Evolutionary conservation across 2,329 filamentous ascomycete genomes (phyloP).

Genomic region (Chaetothyriales sp.): DNA sequence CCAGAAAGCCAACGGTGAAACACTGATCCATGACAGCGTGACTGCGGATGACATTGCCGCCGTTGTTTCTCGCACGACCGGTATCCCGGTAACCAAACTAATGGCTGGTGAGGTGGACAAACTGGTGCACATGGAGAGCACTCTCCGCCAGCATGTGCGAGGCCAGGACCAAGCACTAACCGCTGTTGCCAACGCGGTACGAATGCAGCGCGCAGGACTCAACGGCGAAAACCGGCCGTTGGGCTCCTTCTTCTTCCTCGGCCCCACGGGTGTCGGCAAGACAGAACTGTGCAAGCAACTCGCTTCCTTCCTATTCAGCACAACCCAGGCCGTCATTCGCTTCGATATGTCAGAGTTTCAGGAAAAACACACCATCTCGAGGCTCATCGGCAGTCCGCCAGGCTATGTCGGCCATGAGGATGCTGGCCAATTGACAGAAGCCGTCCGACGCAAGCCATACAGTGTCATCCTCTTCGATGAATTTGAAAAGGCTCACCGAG

Average conservation of each 20-base stretch:
- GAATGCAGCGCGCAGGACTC: slow-evolving; percentile 81
- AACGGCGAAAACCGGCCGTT: slow-evolving; percentile 83
- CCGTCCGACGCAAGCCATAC: slow-evolving; percentile 86
- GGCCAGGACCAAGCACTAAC: slow-evolving; percentile 89
- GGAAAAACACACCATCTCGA: slow-evolving; percentile 88
- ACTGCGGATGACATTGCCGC: slow-evolving; percentile 84
- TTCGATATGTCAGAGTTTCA: slow-evolving; percentile 99
- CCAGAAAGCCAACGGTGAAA: slow-evolving; percentile 32
- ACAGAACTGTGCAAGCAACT: slow-evolving; percentile 96
- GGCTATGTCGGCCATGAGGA: slow-evolving; percentile 96
- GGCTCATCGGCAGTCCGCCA: slow-evolving; percentile 81
- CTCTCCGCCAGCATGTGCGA: slow-evolving; percentile 64
- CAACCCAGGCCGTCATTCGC: slow-evolving; percentile 73
- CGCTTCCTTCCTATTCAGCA: slow-evolving; percentile 82
- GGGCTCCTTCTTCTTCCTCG: slow-evolving; percentile 94
- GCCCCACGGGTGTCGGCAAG: slow-evolving; percentile 91
- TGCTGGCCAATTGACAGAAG: slow-evolving; percentile 88
- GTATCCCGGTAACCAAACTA: slow-evolving; percentile 82
- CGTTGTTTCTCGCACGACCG: slow-evolving; percentile 80
- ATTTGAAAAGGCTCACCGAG: slow-evolving; percentile 92
- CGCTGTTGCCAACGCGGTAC: slow-evolving; percentile 81
- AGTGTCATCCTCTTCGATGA: slow-evolving; percentile 91
- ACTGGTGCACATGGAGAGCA: slow-evolving; percentile 89
- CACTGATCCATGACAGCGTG: slow-evolving; percentile 83
- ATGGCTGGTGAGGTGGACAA: slow-evolving; percentile 91